Evolutionary conservation across 1,139 yeast genomes (phyloP), one percentile per base, ranked within the genome.

Genomic region (Geotrichum candidum): DNA sequence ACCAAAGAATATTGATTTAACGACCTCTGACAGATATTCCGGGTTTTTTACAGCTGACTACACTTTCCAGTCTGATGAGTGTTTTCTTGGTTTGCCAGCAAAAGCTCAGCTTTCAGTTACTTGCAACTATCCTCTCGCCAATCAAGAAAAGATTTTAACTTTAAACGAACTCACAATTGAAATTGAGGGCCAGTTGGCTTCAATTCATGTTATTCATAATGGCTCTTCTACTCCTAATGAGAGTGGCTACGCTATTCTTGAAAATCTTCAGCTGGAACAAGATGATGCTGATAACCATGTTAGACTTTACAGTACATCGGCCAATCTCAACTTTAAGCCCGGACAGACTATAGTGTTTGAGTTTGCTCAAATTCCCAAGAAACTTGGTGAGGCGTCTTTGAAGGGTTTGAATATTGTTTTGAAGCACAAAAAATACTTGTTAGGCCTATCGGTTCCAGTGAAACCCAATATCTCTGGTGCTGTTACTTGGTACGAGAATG

Each of bases 271-370:
- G 2, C n/a, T 53, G n/a, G 59, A 56, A 25, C 51, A 56, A 13
- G 61, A 54, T 15, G 51, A 46, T 31, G 60, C 54, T 33, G 57
- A 53, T 11, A 53, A 33, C 27, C 51, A 33, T 1, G 54, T 52
- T 52, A 54, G 59, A 35, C 55, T 60, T 25, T 51, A 45, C 22
- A 29, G 55, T 13, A 46, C 60, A 18, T 57, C 65, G 35, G 67
- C 70, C 10, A 67, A 73, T 55, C 63, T 73, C 41, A 61, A 61
- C 11, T 73, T 74, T 59, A 59, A 55, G 27, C 66, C 48, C 5
- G 65, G 61, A 2, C 62, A 58, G 57, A 61, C 59, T 29, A 63
- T 68, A 55, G 68, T 69, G 2, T 65, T 74, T 51, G 70, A 76
- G 60, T 59, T 74, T 31, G 66, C 65, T 5, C 67, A 65, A 33